Evolutionary conservation across 1,139 yeast species (phyloP).

Genomic region (Candida sojae): DNA sequence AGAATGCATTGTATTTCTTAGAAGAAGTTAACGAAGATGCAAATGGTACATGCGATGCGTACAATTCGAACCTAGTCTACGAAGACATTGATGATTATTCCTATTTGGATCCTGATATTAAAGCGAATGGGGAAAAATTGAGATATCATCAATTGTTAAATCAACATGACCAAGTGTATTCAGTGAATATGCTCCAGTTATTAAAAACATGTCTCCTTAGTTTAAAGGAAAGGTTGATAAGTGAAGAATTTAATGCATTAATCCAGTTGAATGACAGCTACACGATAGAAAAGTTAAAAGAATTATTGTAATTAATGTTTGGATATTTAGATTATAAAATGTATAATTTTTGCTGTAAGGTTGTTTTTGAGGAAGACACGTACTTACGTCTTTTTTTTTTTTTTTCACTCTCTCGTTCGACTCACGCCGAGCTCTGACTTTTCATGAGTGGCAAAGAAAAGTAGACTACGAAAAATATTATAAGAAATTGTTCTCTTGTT

Average conservation of each 20-base stretch:
- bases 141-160: slow-evolving; percentile 52
- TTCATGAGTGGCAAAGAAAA: slow-evolving; percentile 1
- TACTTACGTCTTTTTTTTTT: neutral
- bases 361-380: too few species aligned
- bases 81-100: slow-evolving; percentile 53
- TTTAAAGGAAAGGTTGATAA: slow-evolving; percentile 22
- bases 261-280: slow-evolving; percentile 32
- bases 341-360: neutral
- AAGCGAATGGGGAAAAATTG: slow-evolving; percentile 58
- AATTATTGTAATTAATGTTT: slow-evolving; percentile 3
- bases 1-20: slow-evolving; percentile 58
- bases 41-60: slow-evolving; percentile 63
- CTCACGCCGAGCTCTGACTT: too few species aligned
- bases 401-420: neutral
- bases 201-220: slow-evolving; percentile 22
- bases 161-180: slow-evolving; percentile 59
- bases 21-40: slow-evolving; percentile 72
- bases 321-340: neutral
- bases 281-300: slow-evolving; percentile 30
- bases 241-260: slow-evolving; percentile 27
- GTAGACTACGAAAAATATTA: neutral
- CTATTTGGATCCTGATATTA: slow-evolving; percentile 46
- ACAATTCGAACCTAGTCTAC: slow-evolving; percentile 57
- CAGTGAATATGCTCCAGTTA: slow-evolving; percentile 39
- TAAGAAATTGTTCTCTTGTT: too few species aligned